Conservation (phyloP, 1,284 basidiomycete species). For the Cystobasidiaceae sp. region DNA sequence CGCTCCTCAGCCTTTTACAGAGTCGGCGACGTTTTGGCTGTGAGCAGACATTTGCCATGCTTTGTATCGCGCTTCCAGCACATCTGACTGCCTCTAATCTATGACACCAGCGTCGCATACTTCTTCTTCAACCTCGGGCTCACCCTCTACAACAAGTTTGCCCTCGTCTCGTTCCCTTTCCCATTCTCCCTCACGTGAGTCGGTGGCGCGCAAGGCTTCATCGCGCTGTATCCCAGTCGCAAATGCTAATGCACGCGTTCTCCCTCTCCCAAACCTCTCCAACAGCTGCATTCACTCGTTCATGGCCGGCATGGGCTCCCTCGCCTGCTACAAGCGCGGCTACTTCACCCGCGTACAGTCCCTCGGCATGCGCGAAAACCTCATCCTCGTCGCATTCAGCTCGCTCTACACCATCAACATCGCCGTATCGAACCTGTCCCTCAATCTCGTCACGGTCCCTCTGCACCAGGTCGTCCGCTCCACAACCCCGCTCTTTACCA, state of each 20-base stretch:
- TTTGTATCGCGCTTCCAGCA: neutral
- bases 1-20: neutral
- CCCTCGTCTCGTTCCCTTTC: constrained; percentile 82
- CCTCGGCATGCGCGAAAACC: constrained; percentile 56
- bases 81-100: neutral
- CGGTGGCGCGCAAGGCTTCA: constrained; percentile 28
- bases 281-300: constrained; percentile 40
- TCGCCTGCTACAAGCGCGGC: constrained; percentile 58
- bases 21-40: constrained; percentile 26
- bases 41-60: neutral
- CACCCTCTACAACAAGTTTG: constrained; percentile 86
- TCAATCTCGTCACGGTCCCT: constrained; percentile 82
- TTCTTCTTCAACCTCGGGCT: constrained; percentile 82
- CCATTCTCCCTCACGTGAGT: constrained; percentile 57
- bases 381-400: constrained; percentile 70
- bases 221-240: neutral
- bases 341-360: constrained; percentile 58
- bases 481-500: constrained; percentile 81
- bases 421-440: constrained; percentile 80
- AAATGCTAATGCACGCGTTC: neutral
- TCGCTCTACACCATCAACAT: constrained; percentile 86
- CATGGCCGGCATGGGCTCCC: constrained; percentile 58
- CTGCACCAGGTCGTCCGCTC: constrained; percentile 95
- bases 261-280: neutral
- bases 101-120: constrained; percentile 51